phyloP scores from a whole-genome alignment of 495 filamentous ascomycete genomes.

The Lichenothelia convexa region DNA sequence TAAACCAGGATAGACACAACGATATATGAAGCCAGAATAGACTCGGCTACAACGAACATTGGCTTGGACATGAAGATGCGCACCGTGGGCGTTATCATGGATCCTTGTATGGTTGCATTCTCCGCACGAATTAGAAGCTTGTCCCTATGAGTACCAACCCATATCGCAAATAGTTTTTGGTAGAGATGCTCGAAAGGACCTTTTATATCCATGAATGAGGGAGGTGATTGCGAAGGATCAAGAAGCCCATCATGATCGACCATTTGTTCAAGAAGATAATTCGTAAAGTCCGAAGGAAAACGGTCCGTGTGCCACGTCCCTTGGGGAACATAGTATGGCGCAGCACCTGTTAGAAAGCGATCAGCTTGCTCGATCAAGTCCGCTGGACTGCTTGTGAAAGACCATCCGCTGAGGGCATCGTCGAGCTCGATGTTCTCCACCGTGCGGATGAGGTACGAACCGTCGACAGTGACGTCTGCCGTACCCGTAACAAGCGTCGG shows the following conservation, averaged over 20 bases:
- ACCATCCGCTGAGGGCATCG: no score
- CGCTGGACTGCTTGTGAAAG: background rate
- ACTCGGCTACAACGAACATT: constrained; percentile 18
- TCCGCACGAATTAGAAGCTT: constrained; percentile 9
- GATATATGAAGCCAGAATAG: constrained; percentile 19
- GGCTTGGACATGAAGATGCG: constrained; percentile 22
- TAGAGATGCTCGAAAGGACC: constrained; percentile 13
- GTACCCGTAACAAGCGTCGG: constrained; percentile 14
- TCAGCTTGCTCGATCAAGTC: background rate
- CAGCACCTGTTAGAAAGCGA: no score
- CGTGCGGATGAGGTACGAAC: no score
- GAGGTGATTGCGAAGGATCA: constrained; percentile 14
- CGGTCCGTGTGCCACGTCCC: constrained; percentile 24
- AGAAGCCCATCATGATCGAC: constrained; percentile 13
- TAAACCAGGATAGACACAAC: constrained; percentile 22
- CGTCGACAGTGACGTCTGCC: constrained; percentile 21
- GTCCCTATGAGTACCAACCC: constrained; percentile 15
- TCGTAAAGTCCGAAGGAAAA: constrained; percentile 19
- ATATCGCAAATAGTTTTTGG: constrained; percentile 18
- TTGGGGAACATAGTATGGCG: no score
- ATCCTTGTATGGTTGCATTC: background rate
- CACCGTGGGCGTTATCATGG: constrained; percentile 3
- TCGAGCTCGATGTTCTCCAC: no score
- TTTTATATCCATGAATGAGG: constrained; percentile 9
- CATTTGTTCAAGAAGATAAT: constrained; percentile 15